Conservation (phyloP, 228 moss, liverwort and hornwort species). For the Sphagnum fallax region DNA sequence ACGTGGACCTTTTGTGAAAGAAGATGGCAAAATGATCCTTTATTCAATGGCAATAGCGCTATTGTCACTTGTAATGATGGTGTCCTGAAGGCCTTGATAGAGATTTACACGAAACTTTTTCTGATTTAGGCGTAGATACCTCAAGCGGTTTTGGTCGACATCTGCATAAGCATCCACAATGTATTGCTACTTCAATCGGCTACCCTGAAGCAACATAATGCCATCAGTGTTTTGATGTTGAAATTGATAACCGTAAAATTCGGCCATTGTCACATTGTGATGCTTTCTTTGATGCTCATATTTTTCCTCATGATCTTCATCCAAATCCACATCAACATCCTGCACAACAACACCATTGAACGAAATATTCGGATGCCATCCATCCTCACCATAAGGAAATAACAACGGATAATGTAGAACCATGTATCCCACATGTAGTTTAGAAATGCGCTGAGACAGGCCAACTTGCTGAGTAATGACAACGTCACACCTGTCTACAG, state of each 20-base stretch:
- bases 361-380: neutral
- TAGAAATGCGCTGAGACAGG: neutral
- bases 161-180: neutral
- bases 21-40: conserved; percentile 1
- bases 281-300: no score
- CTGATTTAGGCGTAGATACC: neutral
- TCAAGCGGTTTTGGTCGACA: neutral
- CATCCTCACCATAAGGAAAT: neutral
- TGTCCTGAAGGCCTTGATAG: neutral
- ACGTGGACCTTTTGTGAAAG: conserved; percentile 2
- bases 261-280: no score
- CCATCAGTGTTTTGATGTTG: no score
- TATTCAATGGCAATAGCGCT: neutral
- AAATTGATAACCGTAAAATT: no score
- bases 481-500: neutral
- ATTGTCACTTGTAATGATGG: neutral
- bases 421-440: neutral
- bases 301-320: no score
- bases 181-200: neutral
- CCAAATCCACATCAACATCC: no score
- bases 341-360: no score
- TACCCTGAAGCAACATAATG: no score
- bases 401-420: neutral
- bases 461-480: neutral
- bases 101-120: neutral